Base-by-base conservation (phyloP, 2,329 filamentous ascomycete species). In the Exophiala bonariae region DNA sequence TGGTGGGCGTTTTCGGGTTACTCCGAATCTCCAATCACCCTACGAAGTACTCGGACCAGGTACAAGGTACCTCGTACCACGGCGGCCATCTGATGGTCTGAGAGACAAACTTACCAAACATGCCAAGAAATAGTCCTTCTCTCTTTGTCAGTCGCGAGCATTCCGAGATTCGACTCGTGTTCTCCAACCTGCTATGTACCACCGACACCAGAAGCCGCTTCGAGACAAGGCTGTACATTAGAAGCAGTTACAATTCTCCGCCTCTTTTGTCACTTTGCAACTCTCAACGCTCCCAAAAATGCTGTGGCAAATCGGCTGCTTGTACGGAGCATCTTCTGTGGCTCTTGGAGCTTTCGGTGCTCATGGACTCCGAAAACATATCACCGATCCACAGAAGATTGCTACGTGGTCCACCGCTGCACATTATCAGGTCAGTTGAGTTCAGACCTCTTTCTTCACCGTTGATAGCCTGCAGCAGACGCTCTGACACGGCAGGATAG, bases 331-430 rank as follows among this genome's bases (percentile, higher is more conserved):
- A 8, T 68, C 76, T 3, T 76, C 78, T 60, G 82, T 86, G 39
- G 72, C 72, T 11, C 63, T 85, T 45, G 83, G 83, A 23, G 83
- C 83, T 0, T 87, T 86, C 64, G 83, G 83, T 28, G 81, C 82
- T 10, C 83, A 87, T 61, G 82, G 82, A 9, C 70, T 86, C 32
- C 85, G 84, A 68, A 75, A 75, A 49, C 70, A 71, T 55, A 80
- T 85, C 60, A 61, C 75, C 8, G 82, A 85, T 56, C 81, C 82
- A 3, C 65, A 71, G 10, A 74, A 74, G 50, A 64, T 86, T 32
- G 76, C 79, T 4, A 84, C 74, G 61, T 86, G 81, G 77, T 64
- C 67, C 9, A 86, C 82, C 0, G 83, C 82, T 2, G 82, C 83
- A 2, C 82, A 86, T 32, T 87, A 86, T 58, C 82, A 85, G 68